phyloP scores from a whole-genome alignment of 805 yeast species.

The Saturnispora mendoncae region DNA sequence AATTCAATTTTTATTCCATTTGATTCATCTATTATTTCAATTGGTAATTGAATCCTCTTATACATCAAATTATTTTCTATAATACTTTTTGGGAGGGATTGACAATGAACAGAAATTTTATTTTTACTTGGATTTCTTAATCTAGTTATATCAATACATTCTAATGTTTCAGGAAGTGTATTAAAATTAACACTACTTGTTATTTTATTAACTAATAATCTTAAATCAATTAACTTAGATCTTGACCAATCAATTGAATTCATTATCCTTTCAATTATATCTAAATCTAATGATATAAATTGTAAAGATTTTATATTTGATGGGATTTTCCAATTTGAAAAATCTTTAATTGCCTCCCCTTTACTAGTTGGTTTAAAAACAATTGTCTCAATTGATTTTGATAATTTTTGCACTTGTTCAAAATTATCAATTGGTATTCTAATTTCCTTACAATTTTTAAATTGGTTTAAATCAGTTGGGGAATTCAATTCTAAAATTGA shows the following conservation, averaged over 20 bases:
- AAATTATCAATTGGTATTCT: background rate
- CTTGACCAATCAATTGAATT: conserved; percentile 2
- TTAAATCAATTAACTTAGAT: conserved; percentile 5
- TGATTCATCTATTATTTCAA: background rate
- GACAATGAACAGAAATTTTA: background rate
- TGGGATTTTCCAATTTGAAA: conserved; percentile 3
- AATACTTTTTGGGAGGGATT: background rate
- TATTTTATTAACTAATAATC: conserved; percentile 1
- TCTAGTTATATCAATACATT: conserved; percentile 7
- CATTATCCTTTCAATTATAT: conserved; percentile 1
- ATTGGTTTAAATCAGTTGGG: background rate
- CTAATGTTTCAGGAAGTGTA: conserved; percentile 2
- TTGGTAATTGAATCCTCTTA: background rate
- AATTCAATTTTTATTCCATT: background rate
- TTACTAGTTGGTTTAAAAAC: conserved; percentile 1
- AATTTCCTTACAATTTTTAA: conserved; percentile 3
- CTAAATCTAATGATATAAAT: conserved; percentile 6
- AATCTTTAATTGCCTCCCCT: background rate
- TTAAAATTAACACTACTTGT: background rate
- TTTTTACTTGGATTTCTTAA: background rate
- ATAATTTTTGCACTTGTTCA: background rate
- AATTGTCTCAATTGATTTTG: conserved; percentile 3
- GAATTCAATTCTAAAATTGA: background rate
- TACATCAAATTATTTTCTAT: too few relatives aligned
- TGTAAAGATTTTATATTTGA: conserved; percentile 1